phyloP scores from a whole-genome alignment of 352 stramenopile genomes.

The Globisporangium nodosum region DNA sequence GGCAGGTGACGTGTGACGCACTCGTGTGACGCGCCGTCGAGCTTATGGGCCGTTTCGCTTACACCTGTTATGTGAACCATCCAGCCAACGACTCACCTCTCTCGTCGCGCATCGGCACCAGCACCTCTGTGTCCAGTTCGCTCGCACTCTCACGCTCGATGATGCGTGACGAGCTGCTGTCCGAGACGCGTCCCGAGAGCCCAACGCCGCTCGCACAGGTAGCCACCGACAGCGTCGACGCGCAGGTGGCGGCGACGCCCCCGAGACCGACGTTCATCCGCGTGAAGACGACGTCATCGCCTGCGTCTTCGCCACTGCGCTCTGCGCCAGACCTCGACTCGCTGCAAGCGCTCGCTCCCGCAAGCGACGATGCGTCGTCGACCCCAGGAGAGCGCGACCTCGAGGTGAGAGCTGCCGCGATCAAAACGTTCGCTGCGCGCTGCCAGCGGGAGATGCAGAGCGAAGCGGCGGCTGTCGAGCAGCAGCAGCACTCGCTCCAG shows the following conservation, averaged over 20 bases:
- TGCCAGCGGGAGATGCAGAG: conserved; percentile 37
- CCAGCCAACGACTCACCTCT: background rate
- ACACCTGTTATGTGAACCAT: background rate
- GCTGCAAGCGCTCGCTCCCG: conserved; percentile 4
- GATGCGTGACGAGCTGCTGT: background rate
- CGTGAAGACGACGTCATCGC: background rate
- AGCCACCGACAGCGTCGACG: background rate
- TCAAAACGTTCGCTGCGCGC: conserved; percentile 25
- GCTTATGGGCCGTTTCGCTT: conserved; percentile 9
- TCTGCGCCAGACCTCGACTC: background rate
- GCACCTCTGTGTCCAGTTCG: background rate
- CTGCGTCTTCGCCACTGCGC: background rate
- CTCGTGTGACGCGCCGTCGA: background rate
- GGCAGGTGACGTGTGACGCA: background rate
- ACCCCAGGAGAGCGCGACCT: conserved; percentile 20
- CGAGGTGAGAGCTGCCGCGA: conserved; percentile 21
- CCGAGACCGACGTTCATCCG: conserved; percentile 2
- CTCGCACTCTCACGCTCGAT: background rate
- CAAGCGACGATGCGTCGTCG: conserved; percentile 4
- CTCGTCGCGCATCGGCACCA: background rate
- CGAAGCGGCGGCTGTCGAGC: conserved; percentile 18
- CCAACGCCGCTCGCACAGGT: background rate
- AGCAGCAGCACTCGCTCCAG: conserved; percentile 33
- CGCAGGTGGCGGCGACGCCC: background rate
- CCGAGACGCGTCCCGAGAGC: background rate